Percentiles rank a stretch among this genome's conserved stretches.
Evolutionary conservation across 179 eudicot species (phyloP).

Genomic region (Patellifolia procumbens): DNA sequence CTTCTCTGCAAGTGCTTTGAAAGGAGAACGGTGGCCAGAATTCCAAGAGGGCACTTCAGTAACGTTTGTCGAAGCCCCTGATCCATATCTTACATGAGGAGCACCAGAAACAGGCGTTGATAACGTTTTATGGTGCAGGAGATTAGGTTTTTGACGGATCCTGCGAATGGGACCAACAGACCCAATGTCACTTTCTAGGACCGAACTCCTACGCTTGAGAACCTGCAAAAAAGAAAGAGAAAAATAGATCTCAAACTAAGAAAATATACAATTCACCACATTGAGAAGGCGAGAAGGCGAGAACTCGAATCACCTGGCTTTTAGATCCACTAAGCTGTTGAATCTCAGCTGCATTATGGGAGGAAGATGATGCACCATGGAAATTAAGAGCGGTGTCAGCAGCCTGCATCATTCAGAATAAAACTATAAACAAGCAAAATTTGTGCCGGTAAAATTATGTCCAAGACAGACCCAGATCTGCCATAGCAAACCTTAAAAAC

Average conservation of each 20-base stretch:
- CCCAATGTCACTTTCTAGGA: slow-evolving; percentile 75
- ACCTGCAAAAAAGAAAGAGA: slow-evolving; percentile 48
- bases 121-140: slow-evolving; percentile 46
- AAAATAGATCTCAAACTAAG: slow-evolving; percentile 13
- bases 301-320: slow-evolving; percentile 59
- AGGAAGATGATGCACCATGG: slow-evolving; percentile 27
- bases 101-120: slow-evolving; percentile 36
- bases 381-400: slow-evolving; percentile 23
- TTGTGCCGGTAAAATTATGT: background rate
- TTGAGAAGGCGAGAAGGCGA: too few species aligned
- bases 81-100: slow-evolving; percentile 34
- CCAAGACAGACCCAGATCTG: background rate
- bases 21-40: slow-evolving; percentile 28
- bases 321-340: slow-evolving; percentile 38
- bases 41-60: slow-evolving; percentile 37
- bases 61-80: slow-evolving; percentile 39
- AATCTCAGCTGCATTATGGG: slow-evolving; percentile 43
- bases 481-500: slow-evolving; percentile 42
- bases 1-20: slow-evolving; percentile 35
- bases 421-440: background rate
- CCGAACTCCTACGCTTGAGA: slow-evolving; percentile 81
- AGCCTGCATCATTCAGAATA: slow-evolving; percentile 29
- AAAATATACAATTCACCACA: slow-evolving; percentile 6
- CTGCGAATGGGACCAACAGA: slow-evolving; percentile 80
- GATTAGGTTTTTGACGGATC: slow-evolving; percentile 86